Percentiles rank a stretch among this genome's conserved stretches.
These are phyloP conservation scores for Lanzia echinophila DNA, from an alignment of 2,329 filamentous ascomycete genomes.

Conservation along the genomic window DNA sequence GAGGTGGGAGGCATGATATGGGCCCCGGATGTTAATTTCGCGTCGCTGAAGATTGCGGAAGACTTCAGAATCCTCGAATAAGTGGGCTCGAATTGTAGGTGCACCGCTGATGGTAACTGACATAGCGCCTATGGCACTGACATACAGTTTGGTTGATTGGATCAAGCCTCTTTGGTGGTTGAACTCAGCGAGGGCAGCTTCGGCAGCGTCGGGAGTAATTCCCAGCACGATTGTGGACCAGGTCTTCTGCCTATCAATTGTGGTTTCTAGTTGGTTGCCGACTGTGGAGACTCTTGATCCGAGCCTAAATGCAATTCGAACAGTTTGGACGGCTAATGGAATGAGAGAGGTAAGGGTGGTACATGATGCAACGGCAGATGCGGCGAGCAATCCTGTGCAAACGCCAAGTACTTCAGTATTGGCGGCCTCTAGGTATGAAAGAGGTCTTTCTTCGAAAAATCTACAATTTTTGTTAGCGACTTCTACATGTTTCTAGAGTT, in stretches of 20 bases:
- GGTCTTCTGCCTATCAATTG: conserved; percentile 10
- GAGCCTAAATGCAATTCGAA: conserved; percentile 28
- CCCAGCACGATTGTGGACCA: conserved; percentile 21
- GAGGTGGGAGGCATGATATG: conserved; percentile 29
- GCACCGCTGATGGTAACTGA: conserved; percentile 21
- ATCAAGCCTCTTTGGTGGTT: conserved; percentile 14
- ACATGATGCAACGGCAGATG: conserved; percentile 28
- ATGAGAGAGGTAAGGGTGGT: conserved; percentile 26
- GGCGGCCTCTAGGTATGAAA: conserved; percentile 5
- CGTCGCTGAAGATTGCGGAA: conserved; percentile 14
- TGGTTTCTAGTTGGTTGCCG: conserved; percentile 24
- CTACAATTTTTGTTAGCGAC: not conserved
- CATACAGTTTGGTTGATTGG: conserved; percentile 15
- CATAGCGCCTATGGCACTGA: conserved; percentile 16
- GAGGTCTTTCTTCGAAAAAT: conserved; percentile 9
- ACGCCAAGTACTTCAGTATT: conserved; percentile 13
- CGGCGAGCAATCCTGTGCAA: conserved; percentile 30
- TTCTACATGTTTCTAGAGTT: not conserved
- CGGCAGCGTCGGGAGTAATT: conserved; percentile 12
- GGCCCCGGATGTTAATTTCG: conserved; percentile 21
- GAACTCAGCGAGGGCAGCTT: conserved; percentile 14
- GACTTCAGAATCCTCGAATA: conserved; percentile 9
- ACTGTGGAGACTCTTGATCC: conserved; percentile 22
- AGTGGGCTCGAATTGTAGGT: conserved; percentile 13
- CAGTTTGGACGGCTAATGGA: conserved; percentile 27